Conservation (phyloP, 1,284 basidiomycete species). For the Ustilago loliicola region DNA sequence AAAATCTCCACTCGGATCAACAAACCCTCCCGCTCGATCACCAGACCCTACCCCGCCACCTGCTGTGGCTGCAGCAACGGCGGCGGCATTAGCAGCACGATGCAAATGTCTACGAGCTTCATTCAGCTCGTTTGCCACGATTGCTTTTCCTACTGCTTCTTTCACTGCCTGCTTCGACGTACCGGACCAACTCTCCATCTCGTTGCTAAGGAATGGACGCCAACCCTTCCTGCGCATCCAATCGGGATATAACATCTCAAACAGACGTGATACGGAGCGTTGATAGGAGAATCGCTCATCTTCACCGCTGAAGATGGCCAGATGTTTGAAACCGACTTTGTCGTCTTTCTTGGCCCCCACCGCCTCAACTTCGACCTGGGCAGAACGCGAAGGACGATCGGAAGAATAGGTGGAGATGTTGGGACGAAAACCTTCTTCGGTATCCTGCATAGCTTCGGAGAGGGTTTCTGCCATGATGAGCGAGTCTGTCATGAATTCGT, state of each 20-base stretch:
- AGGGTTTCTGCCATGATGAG: constrained; percentile 77
- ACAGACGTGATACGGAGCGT: constrained; percentile 77
- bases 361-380: background rate
- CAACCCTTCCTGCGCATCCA: constrained; percentile 55
- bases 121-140: constrained; percentile 30
- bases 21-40: constrained; percentile 17
- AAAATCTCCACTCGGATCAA: constrained; percentile 43
- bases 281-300: constrained; percentile 80
- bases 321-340: constrained; percentile 72
- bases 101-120: constrained; percentile 24
- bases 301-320: constrained; percentile 79
- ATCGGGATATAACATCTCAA: constrained; percentile 74
- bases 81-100: constrained; percentile 21
- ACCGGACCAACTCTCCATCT: constrained; percentile 53
- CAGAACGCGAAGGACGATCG: constrained; percentile 17
- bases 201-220: constrained; percentile 51
- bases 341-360: constrained; percentile 45
- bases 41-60: background rate
- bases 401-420: constrained; percentile 76
- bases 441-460: constrained; percentile 73
- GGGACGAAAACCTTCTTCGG: constrained; percentile 76
- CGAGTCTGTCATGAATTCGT: constrained; percentile 69
- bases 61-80: background rate
- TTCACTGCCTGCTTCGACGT: constrained; percentile 16
- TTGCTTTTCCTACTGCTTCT: constrained; percentile 18